phyloP scores from a whole-genome alignment of 768 basidiomycete genomes.

The Leccinum arenicola region DNA sequence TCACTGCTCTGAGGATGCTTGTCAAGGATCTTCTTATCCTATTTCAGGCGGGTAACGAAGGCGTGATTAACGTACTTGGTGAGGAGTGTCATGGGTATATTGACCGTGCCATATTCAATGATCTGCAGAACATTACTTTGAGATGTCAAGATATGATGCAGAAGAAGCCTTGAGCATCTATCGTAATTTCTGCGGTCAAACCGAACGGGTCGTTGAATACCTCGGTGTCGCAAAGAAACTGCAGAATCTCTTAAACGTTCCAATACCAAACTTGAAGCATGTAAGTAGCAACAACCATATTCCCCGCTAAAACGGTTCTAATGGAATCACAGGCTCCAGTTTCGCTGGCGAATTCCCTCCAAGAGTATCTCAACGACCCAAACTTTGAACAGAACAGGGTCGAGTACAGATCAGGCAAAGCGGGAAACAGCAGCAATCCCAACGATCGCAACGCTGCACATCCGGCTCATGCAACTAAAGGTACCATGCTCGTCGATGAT shows the following conservation, averaged over 20 bases:
- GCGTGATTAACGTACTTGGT: conserved; percentile 81
- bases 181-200: conserved; percentile 91
- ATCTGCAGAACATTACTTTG: conserved; percentile 85
- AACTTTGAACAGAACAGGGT: conserved; percentile 94
- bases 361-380: conserved; percentile 95
- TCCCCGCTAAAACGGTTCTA: neutral
- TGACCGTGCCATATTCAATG: conserved; percentile 13
- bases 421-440: conserved; percentile 47
- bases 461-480: conserved; percentile 13
- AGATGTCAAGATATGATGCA: conserved; percentile 96
- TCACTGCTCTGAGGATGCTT: conserved; percentile 86
- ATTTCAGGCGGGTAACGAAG: conserved; percentile 96
- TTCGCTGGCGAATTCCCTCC: conserved; percentile 86
- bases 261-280: conserved; percentile 92
- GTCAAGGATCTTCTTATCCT: conserved; percentile 95
- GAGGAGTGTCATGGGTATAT: conserved; percentile 32
- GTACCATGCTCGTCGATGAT: conserved; percentile 8
- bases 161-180: conserved; percentile 82
- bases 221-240: conserved; percentile 90
- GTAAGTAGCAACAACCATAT: conserved; percentile 37
- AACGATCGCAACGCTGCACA: conserved; percentile 9
- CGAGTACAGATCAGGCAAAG: conserved; percentile 86
- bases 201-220: conserved; percentile 90
- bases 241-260: conserved; percentile 89
- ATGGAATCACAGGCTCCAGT: conserved; percentile 74